Conservation (phyloP, 176 grass and related monocot species). For the Rhynchospora pubera region DNA sequence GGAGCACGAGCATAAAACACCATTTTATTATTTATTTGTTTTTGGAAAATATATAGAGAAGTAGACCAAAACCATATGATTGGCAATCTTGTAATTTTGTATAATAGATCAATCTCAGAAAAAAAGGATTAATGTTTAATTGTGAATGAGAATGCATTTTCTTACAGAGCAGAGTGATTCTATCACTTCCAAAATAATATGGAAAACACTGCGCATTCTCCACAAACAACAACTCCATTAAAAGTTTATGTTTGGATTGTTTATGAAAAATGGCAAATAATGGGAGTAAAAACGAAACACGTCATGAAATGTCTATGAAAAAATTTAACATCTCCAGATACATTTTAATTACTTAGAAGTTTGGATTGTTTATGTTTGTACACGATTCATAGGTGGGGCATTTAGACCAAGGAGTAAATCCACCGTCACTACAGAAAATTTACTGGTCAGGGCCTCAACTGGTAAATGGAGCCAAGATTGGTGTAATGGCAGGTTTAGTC, state of each 20-base stretch:
- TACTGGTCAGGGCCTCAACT: slow-evolving; percentile 40
- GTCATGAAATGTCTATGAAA: no score
- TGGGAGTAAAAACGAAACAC: background rate
- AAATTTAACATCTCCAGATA: background rate
- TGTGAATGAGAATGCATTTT: background rate
- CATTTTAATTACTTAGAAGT: background rate
- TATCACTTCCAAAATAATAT: background rate
- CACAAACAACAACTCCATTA: background rate
- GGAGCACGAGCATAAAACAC: background rate
- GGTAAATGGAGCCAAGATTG: slow-evolving; percentile 52
- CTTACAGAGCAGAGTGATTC: background rate
- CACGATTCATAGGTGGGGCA: slow-evolving; percentile 50
- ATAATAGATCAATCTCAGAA: background rate
- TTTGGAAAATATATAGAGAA: background rate
- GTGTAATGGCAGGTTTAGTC: slow-evolving; percentile 53
- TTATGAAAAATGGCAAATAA: background rate
- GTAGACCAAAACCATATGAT: background rate
- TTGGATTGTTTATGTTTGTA: background rate
- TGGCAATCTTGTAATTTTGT: background rate
- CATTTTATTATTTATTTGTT: background rate
- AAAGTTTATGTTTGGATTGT: no score
- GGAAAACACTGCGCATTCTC: background rate
- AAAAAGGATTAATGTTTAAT: background rate
- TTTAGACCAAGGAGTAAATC: slow-evolving; percentile 57
- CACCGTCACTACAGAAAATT: slow-evolving; percentile 42